Evolutionary conservation across 2,329 filamentous ascomycete genomes (phyloP).

Genomic region (Claviceps cyperi): DNA sequence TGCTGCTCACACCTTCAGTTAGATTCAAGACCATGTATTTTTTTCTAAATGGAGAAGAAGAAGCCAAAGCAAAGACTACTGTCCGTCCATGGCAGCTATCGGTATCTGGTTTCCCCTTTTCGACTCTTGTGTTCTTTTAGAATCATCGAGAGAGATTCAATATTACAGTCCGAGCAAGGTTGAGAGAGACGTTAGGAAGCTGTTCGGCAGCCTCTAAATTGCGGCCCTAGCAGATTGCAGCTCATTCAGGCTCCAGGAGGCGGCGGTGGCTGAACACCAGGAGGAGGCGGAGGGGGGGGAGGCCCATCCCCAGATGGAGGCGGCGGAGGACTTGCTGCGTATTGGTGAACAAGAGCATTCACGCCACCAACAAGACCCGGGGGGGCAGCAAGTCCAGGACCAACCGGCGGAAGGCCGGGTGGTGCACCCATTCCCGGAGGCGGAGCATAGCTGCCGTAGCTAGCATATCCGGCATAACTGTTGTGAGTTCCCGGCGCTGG

Average conservation of each 20-base stretch:
- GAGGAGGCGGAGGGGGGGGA: constrained; percentile 47
- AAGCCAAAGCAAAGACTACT: not conserved
- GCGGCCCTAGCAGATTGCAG: not conserved
- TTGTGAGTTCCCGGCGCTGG: constrained; percentile 38
- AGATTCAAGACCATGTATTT: not conserved
- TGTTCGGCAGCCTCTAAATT: not conserved
- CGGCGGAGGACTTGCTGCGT: constrained; percentile 44
- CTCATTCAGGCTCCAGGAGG: constrained; percentile 32
- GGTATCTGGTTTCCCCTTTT: not conserved
- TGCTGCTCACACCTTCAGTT: not conserved
- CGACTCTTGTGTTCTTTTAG: not conserved
- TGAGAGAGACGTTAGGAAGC: not conserved
- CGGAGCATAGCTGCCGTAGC: constrained; percentile 33
- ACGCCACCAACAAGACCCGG: constrained; percentile 45
- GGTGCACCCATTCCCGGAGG: constrained; percentile 26
- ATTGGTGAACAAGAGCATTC: constrained; percentile 54
- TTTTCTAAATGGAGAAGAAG: not conserved
- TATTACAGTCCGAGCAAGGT: not conserved
- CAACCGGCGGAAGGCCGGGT: constrained; percentile 26
- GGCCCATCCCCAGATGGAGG: constrained; percentile 36
- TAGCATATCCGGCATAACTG: constrained; percentile 40
- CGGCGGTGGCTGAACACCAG: constrained; percentile 46
- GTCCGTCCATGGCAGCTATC: not conserved
- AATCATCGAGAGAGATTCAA: not conserved
- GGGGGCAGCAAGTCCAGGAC: constrained; percentile 36